phyloP scores from a whole-genome alignment of 345 rosid species.

The Arabis hirsuta region DNA sequence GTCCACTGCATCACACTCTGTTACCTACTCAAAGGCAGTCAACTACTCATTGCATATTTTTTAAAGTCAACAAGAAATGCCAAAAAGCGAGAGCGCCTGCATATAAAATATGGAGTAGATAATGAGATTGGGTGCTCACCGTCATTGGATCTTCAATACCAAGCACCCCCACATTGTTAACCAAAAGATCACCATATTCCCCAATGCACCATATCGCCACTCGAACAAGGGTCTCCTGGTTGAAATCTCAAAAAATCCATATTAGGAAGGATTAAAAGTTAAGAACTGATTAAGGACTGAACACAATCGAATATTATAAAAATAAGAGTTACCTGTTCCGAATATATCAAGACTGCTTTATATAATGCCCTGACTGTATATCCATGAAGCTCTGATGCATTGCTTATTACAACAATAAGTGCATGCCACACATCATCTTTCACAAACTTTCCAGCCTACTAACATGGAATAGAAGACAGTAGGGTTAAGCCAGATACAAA shows the following conservation, averaged over 20 bases:
- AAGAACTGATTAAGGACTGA: conserved; percentile 12
- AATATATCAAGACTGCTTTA: conserved; percentile 72
- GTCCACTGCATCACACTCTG: conserved; percentile 92
- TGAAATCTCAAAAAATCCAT: conserved; percentile 35
- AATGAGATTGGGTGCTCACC: conserved; percentile 52
- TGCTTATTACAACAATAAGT: conserved; percentile 91
- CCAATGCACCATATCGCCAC: conserved; percentile 99
- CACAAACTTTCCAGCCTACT: conserved; percentile 97
- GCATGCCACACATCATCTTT: conserved; percentile 99
- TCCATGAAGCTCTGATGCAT: conserved; percentile 96
- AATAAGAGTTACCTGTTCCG: conserved; percentile 75
- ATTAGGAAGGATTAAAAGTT: conserved; percentile 26
- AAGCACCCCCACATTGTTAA: conserved; percentile 87
- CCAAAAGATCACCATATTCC: conserved; percentile 96
- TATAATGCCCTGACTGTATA: conserved; percentile 87
- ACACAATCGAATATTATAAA: conserved; percentile 30
- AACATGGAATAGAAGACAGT: conserved; percentile 48
- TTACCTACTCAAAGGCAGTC: conserved; percentile 64
- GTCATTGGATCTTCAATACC: conserved; percentile 85
- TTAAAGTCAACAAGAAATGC: conserved; percentile 8
- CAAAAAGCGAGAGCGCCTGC: conserved; percentile 14
- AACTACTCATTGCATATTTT: conserved; percentile 31
- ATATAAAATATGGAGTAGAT: conserved; percentile 15
- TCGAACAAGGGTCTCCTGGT: conserved; percentile 91
- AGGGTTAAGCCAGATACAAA: conserved; percentile 34